phyloP scores from a whole-genome alignment of 2,329 filamentous ascomycete species.

The Penicillium hesseltinei region DNA sequence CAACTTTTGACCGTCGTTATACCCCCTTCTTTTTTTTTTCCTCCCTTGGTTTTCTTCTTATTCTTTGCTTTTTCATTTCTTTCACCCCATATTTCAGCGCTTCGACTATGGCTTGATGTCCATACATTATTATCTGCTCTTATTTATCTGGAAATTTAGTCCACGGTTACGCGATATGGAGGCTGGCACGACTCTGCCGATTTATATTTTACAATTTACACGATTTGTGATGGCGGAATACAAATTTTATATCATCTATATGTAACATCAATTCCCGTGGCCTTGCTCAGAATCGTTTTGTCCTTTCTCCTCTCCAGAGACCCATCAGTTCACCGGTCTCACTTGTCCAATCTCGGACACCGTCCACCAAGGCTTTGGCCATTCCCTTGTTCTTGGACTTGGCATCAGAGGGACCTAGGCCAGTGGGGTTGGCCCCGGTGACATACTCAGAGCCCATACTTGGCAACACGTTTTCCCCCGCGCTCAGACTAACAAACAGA shows the following conservation, averaged over 20 bases:
- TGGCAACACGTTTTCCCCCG: constrained; percentile 90
- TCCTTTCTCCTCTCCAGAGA: constrained; percentile 59
- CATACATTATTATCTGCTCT: constrained; percentile 2
- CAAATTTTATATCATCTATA: constrained; percentile 5
- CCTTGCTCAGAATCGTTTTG: constrained; percentile 43
- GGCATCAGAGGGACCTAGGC: constrained; percentile 32
- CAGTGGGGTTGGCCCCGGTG: constrained; percentile 47
- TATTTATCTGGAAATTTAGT: constrained; percentile 2
- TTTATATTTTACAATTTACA: constrained; percentile 1
- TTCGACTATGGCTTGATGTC: constrained; percentile 10
- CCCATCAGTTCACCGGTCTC: constrained; percentile 64
- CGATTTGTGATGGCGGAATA: neutral
- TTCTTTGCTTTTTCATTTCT: constrained; percentile 5
- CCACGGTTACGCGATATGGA: neutral
- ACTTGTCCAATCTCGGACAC: constrained; percentile 58
- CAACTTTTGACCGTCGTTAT: constrained; percentile 15
- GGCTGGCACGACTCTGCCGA: neutral
- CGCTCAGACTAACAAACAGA: constrained; percentile 89
- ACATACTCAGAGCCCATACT: constrained; percentile 80
- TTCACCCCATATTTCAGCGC: neutral
- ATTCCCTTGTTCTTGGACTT: constrained; percentile 56
- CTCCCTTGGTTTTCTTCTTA: constrained; percentile 3
- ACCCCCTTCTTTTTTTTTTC: constrained; percentile 13
- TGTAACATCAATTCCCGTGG: constrained; percentile 3
- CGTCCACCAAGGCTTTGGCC: constrained; percentile 63